Base-by-base conservation (phyloP, 108 stramenopile species). In the Nitzschia sp. region DNA sequence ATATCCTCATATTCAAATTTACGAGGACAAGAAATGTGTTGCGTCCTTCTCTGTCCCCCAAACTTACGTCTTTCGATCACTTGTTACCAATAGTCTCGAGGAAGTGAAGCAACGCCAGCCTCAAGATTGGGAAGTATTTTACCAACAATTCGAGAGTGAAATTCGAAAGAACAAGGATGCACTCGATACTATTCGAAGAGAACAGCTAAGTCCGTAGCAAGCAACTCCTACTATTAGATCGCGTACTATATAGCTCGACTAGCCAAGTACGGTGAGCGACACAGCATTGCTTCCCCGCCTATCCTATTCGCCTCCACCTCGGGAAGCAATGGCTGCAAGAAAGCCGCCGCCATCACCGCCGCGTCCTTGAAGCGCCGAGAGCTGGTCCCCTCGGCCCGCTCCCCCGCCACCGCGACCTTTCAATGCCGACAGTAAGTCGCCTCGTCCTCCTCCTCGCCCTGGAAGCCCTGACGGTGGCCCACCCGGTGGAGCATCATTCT, bases 21-120 rank as follows among this genome's bases (percentile, higher is more conserved):
- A 65, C 30, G 11, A 62, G 35, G 35, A 30, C 29, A 30, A 30
- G 32, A 18, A 45, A 29, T 65, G 64, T 47, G 64, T 51, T 11
- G 64, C 64, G 21, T 65, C 64, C 13, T 65, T 65, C 42, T 65
- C 64, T 11, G 31, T 65, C 27, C 64, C 64, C 5, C 64, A 47
- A 30, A 47, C 64, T 25, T 65, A 11, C 49, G 46, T 48, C 1
- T 65, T 65, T 31, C 25, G 28, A 29, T 49, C 26, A 48, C 21
- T 49, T 11, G 46, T 65, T 18, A 32, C 27, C 26, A 47, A 65
- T 23, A 49, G 28, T 47, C 31, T 65, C 19, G 47, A 65, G 3
- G 30, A 26, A 15, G 47, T 65, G 13, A 29, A 47, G 46, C 3
- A 6, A n/a, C 64, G 64, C 21, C 46, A 45, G 28, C 46, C 48